These are phyloP conservation scores for Starmera stellimalicola DNA, from an alignment of 1,139 yeast species.

Conservation along the genomic window DNA sequence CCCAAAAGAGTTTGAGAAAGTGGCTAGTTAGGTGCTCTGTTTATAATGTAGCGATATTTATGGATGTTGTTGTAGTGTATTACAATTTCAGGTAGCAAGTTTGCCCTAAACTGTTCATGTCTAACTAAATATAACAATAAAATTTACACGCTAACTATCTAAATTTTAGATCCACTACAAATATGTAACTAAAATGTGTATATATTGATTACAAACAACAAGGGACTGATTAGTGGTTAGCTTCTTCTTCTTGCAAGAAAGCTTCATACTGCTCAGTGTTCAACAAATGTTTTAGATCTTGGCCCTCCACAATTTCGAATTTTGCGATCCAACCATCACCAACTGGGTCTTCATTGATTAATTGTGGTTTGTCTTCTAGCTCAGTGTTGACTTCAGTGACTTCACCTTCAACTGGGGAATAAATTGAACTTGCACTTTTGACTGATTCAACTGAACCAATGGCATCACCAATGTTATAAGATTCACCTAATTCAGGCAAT, in stretches of 20 bases:
- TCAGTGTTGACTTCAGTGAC: constrained; percentile 60
- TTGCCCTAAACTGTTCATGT: too few relatives aligned
- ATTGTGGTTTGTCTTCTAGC: constrained; percentile 62
- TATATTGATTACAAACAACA: too few relatives aligned
- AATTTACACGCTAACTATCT: too few relatives aligned
- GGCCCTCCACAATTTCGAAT: constrained; percentile 35
- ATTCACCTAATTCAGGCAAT: constrained; percentile 68
- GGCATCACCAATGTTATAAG: constrained; percentile 65
- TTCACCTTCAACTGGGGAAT: constrained; percentile 78
- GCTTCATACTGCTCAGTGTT: constrained; percentile 55
- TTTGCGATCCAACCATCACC: constrained; percentile 93
- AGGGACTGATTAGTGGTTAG: constrained; percentile 16
- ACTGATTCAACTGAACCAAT: constrained; percentile 93
- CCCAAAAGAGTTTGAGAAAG: constrained; percentile 42
- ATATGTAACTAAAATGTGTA: too few relatives aligned
- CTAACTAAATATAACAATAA: too few relatives aligned
- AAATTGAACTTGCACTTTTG: constrained; percentile 89
- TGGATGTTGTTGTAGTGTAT: constrained; percentile 3
- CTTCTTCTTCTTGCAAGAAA: constrained; percentile 45
- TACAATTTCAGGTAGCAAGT: too few relatives aligned
- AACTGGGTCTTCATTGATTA: constrained; percentile 82
- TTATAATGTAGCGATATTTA: constrained; percentile 2
- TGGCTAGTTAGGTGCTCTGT: constrained; percentile 6
- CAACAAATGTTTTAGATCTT: constrained; percentile 24
- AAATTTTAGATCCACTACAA: too few relatives aligned